These are phyloP conservation scores for Pisolithus albus DNA, from an alignment of 768 basidiomycete genomes.

Conservation along the genomic window DNA sequence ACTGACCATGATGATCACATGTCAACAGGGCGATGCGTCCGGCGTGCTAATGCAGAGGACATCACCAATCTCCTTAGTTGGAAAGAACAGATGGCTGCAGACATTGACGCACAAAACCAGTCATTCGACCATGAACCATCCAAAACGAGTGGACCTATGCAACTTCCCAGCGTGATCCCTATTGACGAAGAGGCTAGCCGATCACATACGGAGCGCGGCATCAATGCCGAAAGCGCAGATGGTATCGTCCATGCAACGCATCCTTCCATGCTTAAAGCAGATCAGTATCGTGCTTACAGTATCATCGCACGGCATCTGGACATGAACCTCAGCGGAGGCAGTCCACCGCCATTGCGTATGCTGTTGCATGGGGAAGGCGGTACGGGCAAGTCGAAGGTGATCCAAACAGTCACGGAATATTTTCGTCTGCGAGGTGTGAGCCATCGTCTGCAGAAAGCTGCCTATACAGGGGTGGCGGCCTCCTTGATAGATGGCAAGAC, in stretches of 20 bases:
- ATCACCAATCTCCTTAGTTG: too few relatives aligned
- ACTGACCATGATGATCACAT: too few relatives aligned
- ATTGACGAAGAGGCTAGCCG: too few relatives aligned
- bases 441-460: constrained; percentile 27
- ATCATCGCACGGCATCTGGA: constrained; percentile 29
- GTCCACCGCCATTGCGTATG: constrained; percentile 31
- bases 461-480: constrained; percentile 36
- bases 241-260: background rate
- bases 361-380: constrained; percentile 35
- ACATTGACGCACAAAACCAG: too few relatives aligned
- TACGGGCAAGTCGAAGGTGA: constrained; percentile 37
- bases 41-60: too few relatives aligned
- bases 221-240: too few relatives aligned
- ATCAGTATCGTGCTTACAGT: constrained; percentile 8
- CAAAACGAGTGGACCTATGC: too few relatives aligned
- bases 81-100: too few relatives aligned
- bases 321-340: constrained; percentile 10
- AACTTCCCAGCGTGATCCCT: too few relatives aligned
- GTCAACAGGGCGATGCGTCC: too few relatives aligned
- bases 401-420: constrained; percentile 31
- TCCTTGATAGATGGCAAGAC: constrained; percentile 34
- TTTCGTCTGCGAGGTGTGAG: constrained; percentile 14
- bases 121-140: too few relatives aligned
- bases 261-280: background rate
- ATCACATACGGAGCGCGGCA: too few relatives aligned